A percentile compares a stretch with the other conserved stretches of the same genome.
phyloP scores from a whole-genome alignment of 1,284 basidiomycete species.

The Apiotrichum gracile region DNA sequence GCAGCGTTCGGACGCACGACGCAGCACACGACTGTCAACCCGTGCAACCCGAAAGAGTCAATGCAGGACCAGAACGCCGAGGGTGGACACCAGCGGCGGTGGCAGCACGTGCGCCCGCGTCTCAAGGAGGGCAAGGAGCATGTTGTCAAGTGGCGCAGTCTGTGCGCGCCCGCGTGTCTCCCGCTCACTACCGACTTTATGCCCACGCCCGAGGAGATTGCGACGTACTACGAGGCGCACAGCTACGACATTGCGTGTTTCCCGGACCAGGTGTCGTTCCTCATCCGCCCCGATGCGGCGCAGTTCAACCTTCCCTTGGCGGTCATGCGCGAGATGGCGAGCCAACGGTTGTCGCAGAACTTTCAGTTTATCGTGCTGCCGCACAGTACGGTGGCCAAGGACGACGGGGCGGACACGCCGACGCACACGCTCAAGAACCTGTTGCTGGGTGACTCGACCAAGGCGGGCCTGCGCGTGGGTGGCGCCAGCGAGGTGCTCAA shows the following conservation, averaged over 20 bases:
- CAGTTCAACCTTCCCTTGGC: slow-evolving; percentile 63
- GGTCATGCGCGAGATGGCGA: slow-evolving; percentile 90
- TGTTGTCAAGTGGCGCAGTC: slow-evolving; percentile 86
- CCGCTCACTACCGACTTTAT: slow-evolving; percentile 90
- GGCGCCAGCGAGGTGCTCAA: slow-evolving; percentile 70
- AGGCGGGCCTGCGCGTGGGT: slow-evolving; percentile 50
- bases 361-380: slow-evolving; percentile 79
- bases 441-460: slow-evolving; percentile 55
- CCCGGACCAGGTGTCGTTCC: slow-evolving; percentile 53
- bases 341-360: slow-evolving; percentile 79
- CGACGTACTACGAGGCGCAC: slow-evolving; percentile 71
- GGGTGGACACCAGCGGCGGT: slow-evolving; percentile 63
- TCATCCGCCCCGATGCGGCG: slow-evolving; percentile 52
- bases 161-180: slow-evolving; percentile 76
- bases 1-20: slow-evolving; percentile 30
- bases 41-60: slow-evolving; percentile 37
- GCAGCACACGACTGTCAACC: slow-evolving; percentile 42
- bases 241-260: slow-evolving; percentile 49
- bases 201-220: slow-evolving; percentile 68
- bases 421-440: slow-evolving; percentile 52
- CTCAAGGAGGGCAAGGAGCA: slow-evolving; percentile 61
- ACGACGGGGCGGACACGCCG: slow-evolving; percentile 11
- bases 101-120: slow-evolving; percentile 81
- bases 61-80: slow-evolving; percentile 3
- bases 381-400: slow-evolving; percentile 22